Conservation (phyloP, 345 rosid species). For the Populus alba region DNA sequence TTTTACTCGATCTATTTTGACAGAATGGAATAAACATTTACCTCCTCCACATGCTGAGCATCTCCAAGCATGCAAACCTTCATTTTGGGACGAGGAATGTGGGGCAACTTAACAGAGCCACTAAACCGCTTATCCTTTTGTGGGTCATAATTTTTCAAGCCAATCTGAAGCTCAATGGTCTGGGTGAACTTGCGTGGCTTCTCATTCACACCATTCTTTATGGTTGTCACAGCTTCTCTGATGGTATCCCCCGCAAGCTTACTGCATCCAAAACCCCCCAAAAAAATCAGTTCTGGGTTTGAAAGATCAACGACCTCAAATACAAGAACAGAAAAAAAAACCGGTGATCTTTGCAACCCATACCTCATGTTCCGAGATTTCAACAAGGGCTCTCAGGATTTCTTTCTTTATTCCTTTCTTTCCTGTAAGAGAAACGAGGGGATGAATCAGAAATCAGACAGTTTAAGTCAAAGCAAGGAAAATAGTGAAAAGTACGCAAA, state of each 20-base stretch:
- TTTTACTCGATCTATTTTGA: background rate
- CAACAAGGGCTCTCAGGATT: too few relatives aligned
- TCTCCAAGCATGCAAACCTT: constrained; percentile 97
- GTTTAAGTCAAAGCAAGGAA: background rate
- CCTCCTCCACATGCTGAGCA: constrained; percentile 95
- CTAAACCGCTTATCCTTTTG: constrained; percentile 95
- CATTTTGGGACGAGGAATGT: constrained; percentile 92
- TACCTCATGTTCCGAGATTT: too few relatives aligned
- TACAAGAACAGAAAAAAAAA: too few relatives aligned
- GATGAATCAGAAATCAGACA: too few relatives aligned
- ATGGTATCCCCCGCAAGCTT: constrained; percentile 87
- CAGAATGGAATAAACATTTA: constrained; percentile 10
- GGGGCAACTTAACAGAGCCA: constrained; percentile 88
- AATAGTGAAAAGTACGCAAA: background rate
- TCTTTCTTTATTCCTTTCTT: too few relatives aligned
- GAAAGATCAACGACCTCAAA: too few relatives aligned
- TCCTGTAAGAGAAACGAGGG: too few relatives aligned
- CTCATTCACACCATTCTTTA: constrained; percentile 51
- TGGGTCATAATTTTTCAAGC: constrained; percentile 90
- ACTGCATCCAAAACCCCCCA: constrained; percentile 37
- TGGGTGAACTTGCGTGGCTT: constrained; percentile 74
- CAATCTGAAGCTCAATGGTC: constrained; percentile 93
- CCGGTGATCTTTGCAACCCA: too few relatives aligned
- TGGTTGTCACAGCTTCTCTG: constrained; percentile 71
- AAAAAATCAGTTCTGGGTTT: background rate